phyloP scores from a whole-genome alignment of 2,329 filamentous ascomycete genomes.

The Seiridium unicorne region DNA sequence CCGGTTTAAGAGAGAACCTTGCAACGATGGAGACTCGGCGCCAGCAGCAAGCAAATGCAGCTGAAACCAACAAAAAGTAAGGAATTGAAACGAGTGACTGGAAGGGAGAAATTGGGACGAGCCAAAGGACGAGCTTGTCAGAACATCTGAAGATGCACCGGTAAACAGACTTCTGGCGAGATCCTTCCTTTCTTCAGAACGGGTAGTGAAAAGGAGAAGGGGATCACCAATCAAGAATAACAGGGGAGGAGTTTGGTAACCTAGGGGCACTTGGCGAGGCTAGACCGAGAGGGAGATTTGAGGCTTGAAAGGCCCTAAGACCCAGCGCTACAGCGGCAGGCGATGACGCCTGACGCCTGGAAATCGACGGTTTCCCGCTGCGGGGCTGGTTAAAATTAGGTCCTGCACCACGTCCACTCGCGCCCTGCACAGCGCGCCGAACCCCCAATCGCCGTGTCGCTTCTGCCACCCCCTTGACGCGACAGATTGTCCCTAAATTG shows the following conservation, averaged over 20 bases:
- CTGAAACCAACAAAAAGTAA: not conserved
- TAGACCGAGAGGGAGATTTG: too few species aligned
- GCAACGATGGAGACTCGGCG: too few species aligned
- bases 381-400: not conserved
- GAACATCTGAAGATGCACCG: not conserved
- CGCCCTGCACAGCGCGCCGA: not conserved
- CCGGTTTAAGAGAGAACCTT: too few species aligned
- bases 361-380: not conserved
- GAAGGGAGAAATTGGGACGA: not conserved
- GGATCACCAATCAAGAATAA: not conserved
- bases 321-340: not conserved
- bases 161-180: not conserved
- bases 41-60: not conserved
- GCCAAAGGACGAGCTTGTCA: not conserved
- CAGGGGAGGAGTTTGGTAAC: too few species aligned
- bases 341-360: not conserved
- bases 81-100: not conserved
- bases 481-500: not conserved
- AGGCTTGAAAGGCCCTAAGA: not conserved
- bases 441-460: not conserved
- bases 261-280: too few species aligned
- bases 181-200: not conserved
- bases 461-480: not conserved
- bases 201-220: not conserved
- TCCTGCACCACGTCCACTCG: not conserved